Percentiles rank a stretch among this genome's conserved stretches.
Evolutionary conservation across 2,329 filamentous ascomycete species (phyloP).

Genomic region (Pezizomycotina sp.): DNA sequence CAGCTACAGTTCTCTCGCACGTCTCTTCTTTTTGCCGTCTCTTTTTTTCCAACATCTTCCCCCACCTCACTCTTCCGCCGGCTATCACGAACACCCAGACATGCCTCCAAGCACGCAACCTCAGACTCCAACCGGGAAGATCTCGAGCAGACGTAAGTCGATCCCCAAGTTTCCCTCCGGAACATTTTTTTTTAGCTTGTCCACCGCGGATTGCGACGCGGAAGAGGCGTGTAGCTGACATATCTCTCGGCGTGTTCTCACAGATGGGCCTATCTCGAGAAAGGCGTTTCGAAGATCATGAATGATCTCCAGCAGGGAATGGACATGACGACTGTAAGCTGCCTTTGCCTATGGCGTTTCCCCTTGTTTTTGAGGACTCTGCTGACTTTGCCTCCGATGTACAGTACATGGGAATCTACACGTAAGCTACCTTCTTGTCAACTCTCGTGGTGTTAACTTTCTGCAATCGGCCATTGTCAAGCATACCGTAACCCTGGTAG

Average conservation of each 20-base stretch:
- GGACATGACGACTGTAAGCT: slow-evolving; percentile 67
- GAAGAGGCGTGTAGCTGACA: background rate
- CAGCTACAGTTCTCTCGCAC: slow-evolving; percentile 1
- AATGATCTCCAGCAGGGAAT: slow-evolving; percentile 77
- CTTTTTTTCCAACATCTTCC: no score
- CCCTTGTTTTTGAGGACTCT: slow-evolving; percentile 19
- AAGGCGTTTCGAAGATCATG: slow-evolving; percentile 86
- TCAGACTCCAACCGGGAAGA: slow-evolving; percentile 46
- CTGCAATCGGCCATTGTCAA: background rate
- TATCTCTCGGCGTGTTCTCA: slow-evolving; percentile 1
- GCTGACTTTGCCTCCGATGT: slow-evolving; percentile 6
- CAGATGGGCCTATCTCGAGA: slow-evolving; percentile 81
- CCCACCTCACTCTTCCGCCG: slow-evolving; percentile 1
- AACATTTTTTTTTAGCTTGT: slow-evolving; percentile 1
- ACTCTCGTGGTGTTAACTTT: background rate
- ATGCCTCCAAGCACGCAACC: slow-evolving; percentile 27
- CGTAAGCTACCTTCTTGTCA: slow-evolving; percentile 36
- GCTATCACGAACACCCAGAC: background rate
- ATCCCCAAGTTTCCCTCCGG: background rate
- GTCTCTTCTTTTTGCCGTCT: no score
- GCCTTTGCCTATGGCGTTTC: slow-evolving; percentile 1
- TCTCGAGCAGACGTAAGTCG: slow-evolving; percentile 46
- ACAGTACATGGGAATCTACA: slow-evolving; percentile 91
- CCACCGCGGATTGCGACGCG: background rate
- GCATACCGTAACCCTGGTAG: background rate